These are phyloP conservation scores for Ulmus americana DNA, from an alignment of 331 rosid genomes.

Conservation along the genomic window DNA sequence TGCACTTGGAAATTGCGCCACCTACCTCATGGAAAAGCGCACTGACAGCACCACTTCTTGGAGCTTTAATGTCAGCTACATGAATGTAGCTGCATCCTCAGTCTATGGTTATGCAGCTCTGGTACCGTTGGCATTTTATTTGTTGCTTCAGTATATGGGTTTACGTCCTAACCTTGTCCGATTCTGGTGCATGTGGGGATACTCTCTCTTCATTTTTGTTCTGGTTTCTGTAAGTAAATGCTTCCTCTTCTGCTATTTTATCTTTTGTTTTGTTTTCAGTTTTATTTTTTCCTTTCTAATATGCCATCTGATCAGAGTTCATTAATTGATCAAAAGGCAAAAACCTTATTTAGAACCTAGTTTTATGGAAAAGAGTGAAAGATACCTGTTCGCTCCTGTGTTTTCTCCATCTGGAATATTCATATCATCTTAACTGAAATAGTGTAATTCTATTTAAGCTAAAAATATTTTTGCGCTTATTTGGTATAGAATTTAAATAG, in stretches of 20 bases:
- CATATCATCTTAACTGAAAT: background rate
- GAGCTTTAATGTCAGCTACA: slow-evolving; percentile 79
- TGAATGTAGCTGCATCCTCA: slow-evolving; percentile 69
- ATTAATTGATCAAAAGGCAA: background rate
- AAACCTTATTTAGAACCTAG: background rate
- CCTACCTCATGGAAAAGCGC: slow-evolving; percentile 69
- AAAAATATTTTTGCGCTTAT: background rate
- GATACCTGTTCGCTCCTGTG: background rate
- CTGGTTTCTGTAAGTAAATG: slow-evolving; percentile 69
- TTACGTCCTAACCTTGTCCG: slow-evolving; percentile 63
- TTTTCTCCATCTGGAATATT: too few relatives aligned
- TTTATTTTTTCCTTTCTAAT: background rate
- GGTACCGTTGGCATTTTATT: slow-evolving; percentile 84
- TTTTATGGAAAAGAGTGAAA: background rate
- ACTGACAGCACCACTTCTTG: slow-evolving; percentile 46
- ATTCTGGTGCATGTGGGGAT: slow-evolving; percentile 99
- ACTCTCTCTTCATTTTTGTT: slow-evolving; percentile 80
- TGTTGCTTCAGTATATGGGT: slow-evolving; percentile 81
- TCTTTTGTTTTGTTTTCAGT: background rate
- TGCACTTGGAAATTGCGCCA: slow-evolving; percentile 84
- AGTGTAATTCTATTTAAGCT: background rate
- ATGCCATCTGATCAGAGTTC: background rate
- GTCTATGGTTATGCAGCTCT: slow-evolving; percentile 74
- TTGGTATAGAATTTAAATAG: too few relatives aligned
- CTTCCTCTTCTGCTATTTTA: slow-evolving; percentile 17